Conservation (phyloP, 208 protist species). For the Leishmania arabica region DNA sequence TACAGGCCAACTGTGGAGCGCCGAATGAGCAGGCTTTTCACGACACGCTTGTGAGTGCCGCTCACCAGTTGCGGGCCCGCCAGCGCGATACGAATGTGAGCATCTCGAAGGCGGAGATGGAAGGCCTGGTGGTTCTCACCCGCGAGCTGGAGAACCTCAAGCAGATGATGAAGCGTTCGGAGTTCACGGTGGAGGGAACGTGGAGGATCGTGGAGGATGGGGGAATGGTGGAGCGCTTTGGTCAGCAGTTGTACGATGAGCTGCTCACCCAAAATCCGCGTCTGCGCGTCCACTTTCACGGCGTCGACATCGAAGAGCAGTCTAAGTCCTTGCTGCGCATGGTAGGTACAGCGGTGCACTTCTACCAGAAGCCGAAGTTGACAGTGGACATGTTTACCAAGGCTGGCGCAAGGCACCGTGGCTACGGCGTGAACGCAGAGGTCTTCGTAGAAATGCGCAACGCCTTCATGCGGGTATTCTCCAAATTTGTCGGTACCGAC, state of each 20-base stretch:
- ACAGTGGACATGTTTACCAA: constrained; percentile 63
- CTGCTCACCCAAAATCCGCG: constrained; percentile 50
- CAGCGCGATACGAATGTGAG: constrained; percentile 43
- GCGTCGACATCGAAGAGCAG: constrained; percentile 67
- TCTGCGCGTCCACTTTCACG: constrained; percentile 63
- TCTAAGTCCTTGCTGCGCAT: constrained; percentile 57
- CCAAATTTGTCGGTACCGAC: constrained; percentile 62
- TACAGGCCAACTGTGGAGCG: constrained; percentile 2
- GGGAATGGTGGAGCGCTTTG: constrained; percentile 55
- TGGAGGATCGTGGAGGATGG: constrained; percentile 68
- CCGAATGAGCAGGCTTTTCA: constrained; percentile 34
- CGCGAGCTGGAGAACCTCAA: constrained; percentile 66
- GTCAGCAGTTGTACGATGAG: constrained; percentile 63
- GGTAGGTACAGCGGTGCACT: constrained; percentile 67
- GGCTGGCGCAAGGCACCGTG: constrained; percentile 65
- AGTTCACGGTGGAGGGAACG: constrained; percentile 65
- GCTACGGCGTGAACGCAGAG: constrained; percentile 58
- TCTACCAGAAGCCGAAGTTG: constrained; percentile 65
- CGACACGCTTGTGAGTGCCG: constrained; percentile 34
- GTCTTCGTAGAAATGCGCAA: constrained; percentile 59
- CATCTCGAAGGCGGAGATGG: constrained; percentile 59
- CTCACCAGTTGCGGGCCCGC: constrained; percentile 45
- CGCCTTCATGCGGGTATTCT: constrained; percentile 76
- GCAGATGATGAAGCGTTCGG: constrained; percentile 48
- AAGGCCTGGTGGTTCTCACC: constrained; percentile 57